Conservation (phyloP, 768 basidiomycete species). For the Boletus bicolor region DNA sequence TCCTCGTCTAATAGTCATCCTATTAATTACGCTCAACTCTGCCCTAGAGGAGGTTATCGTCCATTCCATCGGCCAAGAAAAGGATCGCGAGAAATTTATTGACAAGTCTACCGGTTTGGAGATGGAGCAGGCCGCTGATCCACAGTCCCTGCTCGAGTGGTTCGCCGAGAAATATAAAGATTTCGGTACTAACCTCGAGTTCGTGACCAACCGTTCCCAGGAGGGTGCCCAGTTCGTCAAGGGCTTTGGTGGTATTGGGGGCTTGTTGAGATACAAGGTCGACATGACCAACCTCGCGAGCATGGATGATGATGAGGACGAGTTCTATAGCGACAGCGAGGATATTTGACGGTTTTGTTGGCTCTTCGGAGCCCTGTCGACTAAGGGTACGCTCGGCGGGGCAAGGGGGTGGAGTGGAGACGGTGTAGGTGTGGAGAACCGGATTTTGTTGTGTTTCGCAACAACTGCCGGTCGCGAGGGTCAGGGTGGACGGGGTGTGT, state of each 20-base stretch:
- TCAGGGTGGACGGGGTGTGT: constrained; percentile 1
- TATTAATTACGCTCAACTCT: not conserved
- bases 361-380: constrained; percentile 81
- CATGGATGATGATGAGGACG: constrained; percentile 77
- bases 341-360: constrained; percentile 83
- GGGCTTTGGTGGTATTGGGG: constrained; percentile 98
- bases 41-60: constrained; percentile 76
- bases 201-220: constrained; percentile 94
- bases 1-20: not conserved
- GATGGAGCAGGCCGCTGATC: constrained; percentile 88
- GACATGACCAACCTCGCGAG: constrained; percentile 81
- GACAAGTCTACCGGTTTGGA: constrained; percentile 94
- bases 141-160: constrained; percentile 92
- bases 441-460: constrained; percentile 6
- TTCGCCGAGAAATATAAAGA: constrained; percentile 98
- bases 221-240: constrained; percentile 98
- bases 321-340: constrained; percentile 76
- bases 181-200: constrained; percentile 93
- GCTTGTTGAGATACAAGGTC: constrained; percentile 94
- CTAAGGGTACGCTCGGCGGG: constrained; percentile 65
- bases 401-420: constrained; percentile 37
- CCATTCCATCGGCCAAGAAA: constrained; percentile 81
- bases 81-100: constrained; percentile 90
- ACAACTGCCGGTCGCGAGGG: not conserved
- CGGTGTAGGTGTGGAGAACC: constrained; percentile 1